Evolutionary conservation across 768 basidiomycete species (phyloP), one percentile per base, ranked within the genome.

Genomic region (Leucosporidium creatinivorum): DNA sequence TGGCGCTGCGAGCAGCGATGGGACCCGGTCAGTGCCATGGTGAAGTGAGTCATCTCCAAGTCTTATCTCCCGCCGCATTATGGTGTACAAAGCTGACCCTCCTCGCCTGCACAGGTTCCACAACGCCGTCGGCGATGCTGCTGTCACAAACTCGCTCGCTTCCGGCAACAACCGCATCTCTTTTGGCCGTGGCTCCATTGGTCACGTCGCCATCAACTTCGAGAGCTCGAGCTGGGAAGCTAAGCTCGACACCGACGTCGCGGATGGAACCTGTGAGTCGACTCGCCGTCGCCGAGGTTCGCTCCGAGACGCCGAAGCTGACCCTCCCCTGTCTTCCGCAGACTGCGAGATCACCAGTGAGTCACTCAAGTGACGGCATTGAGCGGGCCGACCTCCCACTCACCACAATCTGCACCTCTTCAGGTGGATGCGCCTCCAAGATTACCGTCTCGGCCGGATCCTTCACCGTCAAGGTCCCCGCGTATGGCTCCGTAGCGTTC

Each of bases 1-100:
- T 57, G 56, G 56, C 28, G 56, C 7, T 57, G 56, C 30, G 56
- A 57, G 31, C 56, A 57, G 31, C 56, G 56, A 18, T 57, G 56
- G 56, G 18, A 17, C 30, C 19, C 56, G 3, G n/a, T 57, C 19
- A 17, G 17, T 6, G 28, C 8, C 31, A 57, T 57, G 56, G 56
- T 57, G 6, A 18, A 25, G 52, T 52, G 51, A n/a, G 51, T 52
- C 10, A 3, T 3, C 25, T n/a, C 25, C 21, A 23, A 17, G 1
- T 23, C 23, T 9, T 51, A 3, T 10, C 10, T 51, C 23, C 4
- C 23, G 2, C 50, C 50, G 1, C 21, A 3, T n/a, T n/a, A n/a
- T n/a, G n/a, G n/a, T n/a, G n/a, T n/a, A n/a, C n/a, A n/a, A n/a
- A 44, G 39, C 39, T 44, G 39, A 44, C 8, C 39, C 6, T 17